These are phyloP conservation scores for Oryza punctata DNA, from an alignment of 176 grass and related monocot genomes.

Conservation along the genomic window DNA sequence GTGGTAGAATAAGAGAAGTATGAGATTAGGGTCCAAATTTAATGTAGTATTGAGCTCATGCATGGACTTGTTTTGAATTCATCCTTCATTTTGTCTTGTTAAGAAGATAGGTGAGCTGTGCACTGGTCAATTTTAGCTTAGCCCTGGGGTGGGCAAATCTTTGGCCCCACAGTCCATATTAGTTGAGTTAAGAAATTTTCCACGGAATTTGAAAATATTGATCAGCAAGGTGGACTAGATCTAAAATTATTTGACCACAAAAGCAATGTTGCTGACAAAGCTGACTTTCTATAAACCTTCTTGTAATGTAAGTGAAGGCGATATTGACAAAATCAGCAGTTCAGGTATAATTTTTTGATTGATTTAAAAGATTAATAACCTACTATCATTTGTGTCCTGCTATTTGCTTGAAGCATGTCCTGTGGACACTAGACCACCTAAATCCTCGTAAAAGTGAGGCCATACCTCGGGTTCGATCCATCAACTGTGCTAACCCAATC, in stretches of 20 bases:
- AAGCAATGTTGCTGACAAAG: not conserved
- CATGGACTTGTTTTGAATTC: not conserved
- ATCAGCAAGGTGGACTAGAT: not conserved
- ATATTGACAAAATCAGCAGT: not conserved
- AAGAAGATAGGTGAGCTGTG: not conserved
- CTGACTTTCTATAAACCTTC: constrained; percentile 1
- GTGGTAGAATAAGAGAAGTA: not conserved
- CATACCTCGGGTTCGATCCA: constrained; percentile 80
- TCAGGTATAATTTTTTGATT: not conserved
- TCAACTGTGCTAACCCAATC: constrained; percentile 95
- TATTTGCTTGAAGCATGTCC: not conserved
- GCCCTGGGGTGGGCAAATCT: not conserved
- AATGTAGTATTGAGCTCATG: not conserved
- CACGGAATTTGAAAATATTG: not conserved
- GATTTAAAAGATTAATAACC: not conserved
- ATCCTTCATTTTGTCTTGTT: not conserved
- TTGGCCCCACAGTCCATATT: not conserved
- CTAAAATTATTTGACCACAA: not conserved
- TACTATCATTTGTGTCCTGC: not conserved
- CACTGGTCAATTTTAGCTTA: not conserved
- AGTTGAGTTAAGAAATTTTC: not conserved
- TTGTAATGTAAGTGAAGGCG: not conserved
- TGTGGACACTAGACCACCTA: not conserved
- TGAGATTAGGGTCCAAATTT: not conserved
- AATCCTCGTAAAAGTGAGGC: not conserved